Evolutionary conservation across 1,284 basidiomycete species (phyloP).

Genomic region (Rugosomyces carneus): DNA sequence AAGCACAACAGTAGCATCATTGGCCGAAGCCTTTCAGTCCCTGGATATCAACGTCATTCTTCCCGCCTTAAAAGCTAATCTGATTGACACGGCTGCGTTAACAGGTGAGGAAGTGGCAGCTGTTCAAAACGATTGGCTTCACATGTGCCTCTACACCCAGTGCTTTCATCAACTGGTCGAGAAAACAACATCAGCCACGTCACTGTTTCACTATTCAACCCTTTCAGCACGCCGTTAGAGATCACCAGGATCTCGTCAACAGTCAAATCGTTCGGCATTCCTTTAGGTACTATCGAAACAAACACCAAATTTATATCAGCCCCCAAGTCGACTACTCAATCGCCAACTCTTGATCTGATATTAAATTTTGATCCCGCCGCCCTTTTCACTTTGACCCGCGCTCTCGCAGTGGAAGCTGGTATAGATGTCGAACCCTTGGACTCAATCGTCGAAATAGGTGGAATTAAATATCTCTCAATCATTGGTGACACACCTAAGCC

Average conservation of each 20-base stretch:
- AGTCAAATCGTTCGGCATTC: slow-evolving; percentile 60
- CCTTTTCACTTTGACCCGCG: slow-evolving; percentile 67
- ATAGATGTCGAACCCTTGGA: slow-evolving; percentile 60
- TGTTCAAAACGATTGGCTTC: background rate
- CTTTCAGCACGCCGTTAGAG: slow-evolving; percentile 57
- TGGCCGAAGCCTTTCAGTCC: slow-evolving; percentile 58
- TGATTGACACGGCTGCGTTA: slow-evolving; percentile 54
- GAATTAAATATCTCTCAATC: slow-evolving; percentile 53
- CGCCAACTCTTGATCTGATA: slow-evolving; percentile 54
- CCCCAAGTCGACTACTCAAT: slow-evolving; percentile 52
- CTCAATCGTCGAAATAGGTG: slow-evolving; percentile 64
- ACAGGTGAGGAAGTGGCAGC: slow-evolving; percentile 30
- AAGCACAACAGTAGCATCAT: slow-evolving; percentile 57
- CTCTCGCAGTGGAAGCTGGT: slow-evolving; percentile 60
- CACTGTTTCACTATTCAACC: slow-evolving; percentile 60
- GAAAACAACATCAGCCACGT: slow-evolving; percentile 64
- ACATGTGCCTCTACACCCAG: slow-evolving; percentile 25
- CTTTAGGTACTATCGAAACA: slow-evolving; percentile 59
- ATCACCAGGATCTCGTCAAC: slow-evolving; percentile 63
- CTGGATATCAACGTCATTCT: slow-evolving; percentile 55
- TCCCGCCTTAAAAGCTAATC: slow-evolving; percentile 54
- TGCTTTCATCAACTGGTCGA: slow-evolving; percentile 62
- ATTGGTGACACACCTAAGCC: slow-evolving; percentile 29
- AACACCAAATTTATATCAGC: slow-evolving; percentile 47
- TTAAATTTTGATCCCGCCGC: slow-evolving; percentile 71